These are phyloP conservation scores for Ogataea pini DNA, from an alignment of 805 yeast genomes.

Conservation along the genomic window DNA sequence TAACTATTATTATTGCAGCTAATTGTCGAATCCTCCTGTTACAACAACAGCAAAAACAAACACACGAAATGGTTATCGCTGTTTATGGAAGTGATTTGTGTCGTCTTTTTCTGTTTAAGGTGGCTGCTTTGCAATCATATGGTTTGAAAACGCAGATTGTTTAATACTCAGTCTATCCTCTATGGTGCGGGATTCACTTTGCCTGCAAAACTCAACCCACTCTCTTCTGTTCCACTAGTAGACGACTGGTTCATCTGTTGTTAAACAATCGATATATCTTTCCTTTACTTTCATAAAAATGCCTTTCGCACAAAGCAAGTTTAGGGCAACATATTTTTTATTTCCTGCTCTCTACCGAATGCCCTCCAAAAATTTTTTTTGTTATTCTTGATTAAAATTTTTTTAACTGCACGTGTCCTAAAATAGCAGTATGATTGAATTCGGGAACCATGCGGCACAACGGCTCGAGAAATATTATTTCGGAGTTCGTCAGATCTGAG, in stretches of 20 bases:
- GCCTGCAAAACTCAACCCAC: constrained; percentile 7
- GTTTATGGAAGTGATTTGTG: neutral
- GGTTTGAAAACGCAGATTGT: constrained; percentile 3
- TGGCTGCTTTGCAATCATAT: constrained; percentile 18
- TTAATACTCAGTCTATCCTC: neutral
- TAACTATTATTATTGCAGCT: neutral
- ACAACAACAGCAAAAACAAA: neutral
- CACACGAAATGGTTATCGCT: neutral
- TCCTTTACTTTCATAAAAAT: neutral
- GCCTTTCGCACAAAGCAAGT: neutral
- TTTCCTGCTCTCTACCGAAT: neutral
- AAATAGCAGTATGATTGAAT: neutral
- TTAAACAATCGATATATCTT: neutral
- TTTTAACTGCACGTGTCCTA: constrained; percentile 1
- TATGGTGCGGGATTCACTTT: constrained; percentile 5
- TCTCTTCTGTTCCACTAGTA: neutral
- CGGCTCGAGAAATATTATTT: neutral
- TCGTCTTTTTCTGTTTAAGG: constrained; percentile 10
- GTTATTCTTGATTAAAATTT: too few relatives aligned
- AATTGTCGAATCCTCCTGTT: neutral
- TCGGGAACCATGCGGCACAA: neutral
- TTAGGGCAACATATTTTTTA: neutral
- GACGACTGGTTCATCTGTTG: constrained; percentile 8
- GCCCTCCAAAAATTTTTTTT: neutral
- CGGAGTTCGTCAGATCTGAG: constrained; percentile 1